Percentiles rank a stretch among this genome's conserved stretches.
Conservation (phyloP, 164 flowering plant genomes). For the Piper betle region DNA sequence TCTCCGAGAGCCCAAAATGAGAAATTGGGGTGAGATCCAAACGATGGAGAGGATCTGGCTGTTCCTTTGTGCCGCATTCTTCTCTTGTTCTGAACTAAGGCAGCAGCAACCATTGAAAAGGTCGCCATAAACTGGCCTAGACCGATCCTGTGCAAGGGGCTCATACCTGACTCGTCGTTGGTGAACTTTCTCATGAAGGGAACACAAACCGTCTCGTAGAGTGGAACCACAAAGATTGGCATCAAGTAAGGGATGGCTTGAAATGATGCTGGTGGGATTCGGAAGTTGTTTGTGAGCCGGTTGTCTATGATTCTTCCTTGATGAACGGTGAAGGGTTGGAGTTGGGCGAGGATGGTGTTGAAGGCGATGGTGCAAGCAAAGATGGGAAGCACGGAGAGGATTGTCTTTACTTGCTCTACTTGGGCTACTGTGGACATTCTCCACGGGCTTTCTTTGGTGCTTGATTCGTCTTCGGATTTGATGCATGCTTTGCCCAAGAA, state of each 20-base stretch:
- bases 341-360: slow-evolving; percentile 70
- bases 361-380: slow-evolving; percentile 63
- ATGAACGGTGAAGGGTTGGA: slow-evolving; percentile 74
- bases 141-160: slow-evolving; percentile 57
- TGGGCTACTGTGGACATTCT: slow-evolving; percentile 51
- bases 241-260: slow-evolving; percentile 52
- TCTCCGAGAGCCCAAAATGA: slow-evolving; percentile 60
- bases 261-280: too few species aligned
- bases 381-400: slow-evolving; percentile 51
- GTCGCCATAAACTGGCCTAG: slow-evolving; percentile 50
- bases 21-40: slow-evolving; percentile 55
- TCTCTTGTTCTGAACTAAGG: slow-evolving; percentile 49
- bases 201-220: slow-evolving; percentile 53
- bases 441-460: slow-evolving; percentile 51
- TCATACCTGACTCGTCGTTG: slow-evolving; percentile 41
- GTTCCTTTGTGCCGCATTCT: slow-evolving; percentile 14
- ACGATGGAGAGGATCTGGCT: slow-evolving; percentile 30
- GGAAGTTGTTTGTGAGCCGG: slow-evolving; percentile 27
- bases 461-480: slow-evolving; percentile 25
- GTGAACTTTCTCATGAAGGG: slow-evolving; percentile 47
- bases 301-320: slow-evolving; percentile 61
- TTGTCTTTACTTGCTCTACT: slow-evolving; percentile 66
- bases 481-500: slow-evolving; percentile 96
- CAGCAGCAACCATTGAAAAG: slow-evolving; percentile 71
- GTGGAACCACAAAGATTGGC: slow-evolving; percentile 57